Conservation (phyloP, 306 rosid genomes). For the Vigna trinervia region DNA sequence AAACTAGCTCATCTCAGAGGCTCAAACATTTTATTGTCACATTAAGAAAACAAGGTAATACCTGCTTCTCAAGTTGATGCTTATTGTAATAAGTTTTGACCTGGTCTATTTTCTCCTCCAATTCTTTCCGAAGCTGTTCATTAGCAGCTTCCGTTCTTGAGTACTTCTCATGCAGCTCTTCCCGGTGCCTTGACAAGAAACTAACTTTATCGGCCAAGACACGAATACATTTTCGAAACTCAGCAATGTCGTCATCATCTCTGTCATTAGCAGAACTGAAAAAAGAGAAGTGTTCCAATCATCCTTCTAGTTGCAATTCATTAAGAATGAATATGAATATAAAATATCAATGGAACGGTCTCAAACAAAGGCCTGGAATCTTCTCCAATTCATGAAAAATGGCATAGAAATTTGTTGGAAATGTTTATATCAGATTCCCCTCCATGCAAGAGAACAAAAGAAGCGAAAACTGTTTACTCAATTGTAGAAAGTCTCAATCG, state of each 20-base stretch:
- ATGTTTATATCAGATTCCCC: neutral
- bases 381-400: conserved; percentile 21
- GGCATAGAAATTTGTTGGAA: neutral
- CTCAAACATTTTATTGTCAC: neutral
- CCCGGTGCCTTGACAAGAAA: conserved; percentile 78
- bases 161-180: conserved; percentile 81
- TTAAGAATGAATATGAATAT: conserved; percentile 15
- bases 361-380: conserved; percentile 28
- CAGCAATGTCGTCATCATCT: conserved; percentile 83
- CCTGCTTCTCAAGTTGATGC: conserved; percentile 98
- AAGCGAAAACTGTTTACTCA: neutral
- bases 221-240: conserved; percentile 78
- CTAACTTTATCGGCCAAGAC: conserved; percentile 77
- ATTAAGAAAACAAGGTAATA: conserved; percentile 30
- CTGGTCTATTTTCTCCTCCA: conserved; percentile 83
- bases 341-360: conserved; percentile 25
- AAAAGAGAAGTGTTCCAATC: conserved; percentile 39
- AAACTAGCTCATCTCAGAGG: neutral
- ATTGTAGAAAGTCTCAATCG: neutral
- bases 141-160: conserved; percentile 72
- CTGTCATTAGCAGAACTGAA: conserved; percentile 81
- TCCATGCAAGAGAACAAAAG: neutral
- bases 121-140: conserved; percentile 82
- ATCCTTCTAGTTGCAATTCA: conserved; percentile 26
- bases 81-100: conserved; percentile 83